phyloP scores from a whole-genome alignment of 805 yeast species.

The Starmerella ratchasimensis region DNA sequence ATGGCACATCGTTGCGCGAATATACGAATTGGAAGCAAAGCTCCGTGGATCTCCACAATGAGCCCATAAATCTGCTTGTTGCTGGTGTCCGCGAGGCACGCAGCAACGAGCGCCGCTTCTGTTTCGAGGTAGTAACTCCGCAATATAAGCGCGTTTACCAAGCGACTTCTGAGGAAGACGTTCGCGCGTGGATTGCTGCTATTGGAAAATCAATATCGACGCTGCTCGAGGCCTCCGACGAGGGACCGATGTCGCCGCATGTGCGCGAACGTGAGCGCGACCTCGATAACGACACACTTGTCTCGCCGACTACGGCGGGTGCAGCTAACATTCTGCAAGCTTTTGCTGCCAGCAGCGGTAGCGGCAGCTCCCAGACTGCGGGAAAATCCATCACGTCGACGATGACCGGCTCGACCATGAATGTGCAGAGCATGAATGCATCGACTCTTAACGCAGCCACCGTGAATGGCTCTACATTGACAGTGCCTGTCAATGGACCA shows the following conservation, averaged over 20 bases:
- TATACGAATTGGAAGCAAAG: constrained; percentile 73
- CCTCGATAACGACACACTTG: not conserved
- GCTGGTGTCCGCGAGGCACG: constrained; percentile 42
- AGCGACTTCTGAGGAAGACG: constrained; percentile 54
- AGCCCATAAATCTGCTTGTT: constrained; percentile 57
- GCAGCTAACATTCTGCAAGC: not conserved
- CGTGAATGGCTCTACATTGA: too few species aligned
- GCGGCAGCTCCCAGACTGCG: not conserved
- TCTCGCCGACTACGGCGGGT: not conserved
- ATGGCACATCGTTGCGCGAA: constrained; percentile 54
- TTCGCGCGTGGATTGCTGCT: constrained; percentile 53
- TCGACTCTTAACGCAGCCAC: too few species aligned
- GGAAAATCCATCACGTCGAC: not conserved
- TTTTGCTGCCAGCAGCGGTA: not conserved
- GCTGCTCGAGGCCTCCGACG: constrained; percentile 28
- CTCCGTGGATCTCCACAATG: constrained; percentile 38
- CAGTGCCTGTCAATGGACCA: too few species aligned
- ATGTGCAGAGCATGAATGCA: too few species aligned
- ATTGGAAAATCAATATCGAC: constrained; percentile 40
- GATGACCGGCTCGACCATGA: not conserved
- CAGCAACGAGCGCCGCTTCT: constrained; percentile 33
- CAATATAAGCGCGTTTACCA: constrained; percentile 61
- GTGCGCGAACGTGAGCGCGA: not conserved
- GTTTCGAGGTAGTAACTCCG: constrained; percentile 68
- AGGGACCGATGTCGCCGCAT: not conserved